Evolutionary conservation across 2,329 filamentous ascomycete genomes (phyloP), one percentile per base, ranked within the genome.

Genomic region (Aureobasidium musti): DNA sequence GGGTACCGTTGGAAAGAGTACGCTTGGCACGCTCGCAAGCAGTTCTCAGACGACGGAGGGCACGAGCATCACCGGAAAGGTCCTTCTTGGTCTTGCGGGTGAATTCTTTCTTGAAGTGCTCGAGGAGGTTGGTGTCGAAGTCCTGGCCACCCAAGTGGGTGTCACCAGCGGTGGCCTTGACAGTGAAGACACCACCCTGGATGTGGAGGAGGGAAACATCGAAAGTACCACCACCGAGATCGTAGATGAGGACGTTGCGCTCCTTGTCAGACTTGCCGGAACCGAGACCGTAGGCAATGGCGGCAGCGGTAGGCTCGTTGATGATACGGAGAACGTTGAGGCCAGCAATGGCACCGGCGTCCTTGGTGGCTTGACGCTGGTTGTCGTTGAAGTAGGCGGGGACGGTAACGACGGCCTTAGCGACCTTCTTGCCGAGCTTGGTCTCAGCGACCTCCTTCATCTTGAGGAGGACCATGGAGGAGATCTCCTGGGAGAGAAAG

Each of bases 321-420:
- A 99, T 98, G 84, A 99, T 98, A 87, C 95, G 93, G 81, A 99
- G 93, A 74, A 99, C 92, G 83, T 98, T 97, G 71, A 99, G 89
- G 75, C 94, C 95, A 77, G 94, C 84, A 78, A 99, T 99, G 80
- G 94, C 91, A 89, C 95, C 95, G 73, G 95, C 95, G 79, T 98
- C 95, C 89, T 98, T 98, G 84, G 95, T 99, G 73, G 95, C 91
- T 84, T 98, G 95, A 84, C 95, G 91, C 86, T 99, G 95, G 87
- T 96, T 97, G 89, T 99, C 95, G 87, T 98, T 98, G 91, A 99
- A 99, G 88, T 99, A 99, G 79, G 95, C 95, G 67, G 95, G 95
- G 68, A 98, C 95, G 70, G 95, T 99, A 82, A 99, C 93, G 80
- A 99, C 95, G 72, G 95, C 95, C 89, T 98, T 98, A 84, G 95